Percentiles rank a stretch among this genome's conserved stretches.
These are phyloP conservation scores for Claviceps monticola DNA, from an alignment of 2,329 filamentous ascomycete species.

Conservation along the genomic window DNA sequence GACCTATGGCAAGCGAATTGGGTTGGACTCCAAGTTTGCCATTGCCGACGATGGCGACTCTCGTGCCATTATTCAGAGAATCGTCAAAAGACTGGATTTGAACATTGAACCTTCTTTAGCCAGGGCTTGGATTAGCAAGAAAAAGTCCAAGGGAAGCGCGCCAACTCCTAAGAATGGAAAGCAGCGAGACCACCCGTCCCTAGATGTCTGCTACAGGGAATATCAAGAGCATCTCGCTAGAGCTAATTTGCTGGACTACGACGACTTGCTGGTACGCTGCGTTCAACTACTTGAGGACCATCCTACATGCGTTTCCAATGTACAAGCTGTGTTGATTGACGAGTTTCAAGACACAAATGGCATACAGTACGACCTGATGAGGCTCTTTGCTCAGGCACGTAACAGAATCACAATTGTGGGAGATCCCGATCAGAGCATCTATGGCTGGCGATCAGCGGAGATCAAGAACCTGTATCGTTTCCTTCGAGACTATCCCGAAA, in stretches of 20 bases:
- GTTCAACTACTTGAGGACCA: slow-evolving; percentile 61
- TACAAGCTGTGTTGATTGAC: slow-evolving; percentile 85
- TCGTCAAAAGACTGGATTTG: slow-evolving; percentile 61
- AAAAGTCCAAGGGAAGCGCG: slow-evolving; percentile 42
- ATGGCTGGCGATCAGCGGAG: slow-evolving; percentile 88
- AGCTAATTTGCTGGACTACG: slow-evolving; percentile 83
- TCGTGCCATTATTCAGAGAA: slow-evolving; percentile 63
- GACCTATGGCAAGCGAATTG: slow-evolving; percentile 73
- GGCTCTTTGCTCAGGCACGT: slow-evolving; percentile 59
- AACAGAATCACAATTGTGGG: slow-evolving; percentile 86
- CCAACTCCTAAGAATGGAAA: slow-evolving; percentile 26
- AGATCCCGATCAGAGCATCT: slow-evolving; percentile 96
- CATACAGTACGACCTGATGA: slow-evolving; percentile 91
- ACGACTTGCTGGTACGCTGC: slow-evolving; percentile 77
- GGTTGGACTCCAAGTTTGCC: slow-evolving; percentile 68
- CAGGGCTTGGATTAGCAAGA: slow-evolving; percentile 62
- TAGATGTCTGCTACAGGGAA: slow-evolving; percentile 53
- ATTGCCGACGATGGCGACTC: slow-evolving; percentile 82
- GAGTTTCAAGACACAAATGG: slow-evolving; percentile 97
- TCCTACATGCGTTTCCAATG: slow-evolving; percentile 73
- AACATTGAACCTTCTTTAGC: slow-evolving; percentile 56
- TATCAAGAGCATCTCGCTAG: slow-evolving; percentile 64
- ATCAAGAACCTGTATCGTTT: slow-evolving; percentile 76
- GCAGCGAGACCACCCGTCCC: slow-evolving; percentile 37
- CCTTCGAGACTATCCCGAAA: slow-evolving; percentile 61